These are phyloP conservation scores for Blastobotrys muscicola DNA, from an alignment of 805 yeast genomes.

Conservation along the genomic window DNA sequence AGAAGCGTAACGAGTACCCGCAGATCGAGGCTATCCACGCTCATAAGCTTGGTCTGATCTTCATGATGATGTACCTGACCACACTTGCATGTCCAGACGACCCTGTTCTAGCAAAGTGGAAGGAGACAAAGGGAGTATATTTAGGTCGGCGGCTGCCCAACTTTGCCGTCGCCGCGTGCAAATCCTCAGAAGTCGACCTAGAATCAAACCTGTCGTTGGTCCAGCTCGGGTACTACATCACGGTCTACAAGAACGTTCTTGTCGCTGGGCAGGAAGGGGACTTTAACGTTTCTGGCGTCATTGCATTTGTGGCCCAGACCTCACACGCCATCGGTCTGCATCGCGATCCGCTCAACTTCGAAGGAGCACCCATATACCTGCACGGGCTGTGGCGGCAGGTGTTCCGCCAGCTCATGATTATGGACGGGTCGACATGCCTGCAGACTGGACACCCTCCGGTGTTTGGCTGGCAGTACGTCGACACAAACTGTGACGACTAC, in stretches of 20 bases:
- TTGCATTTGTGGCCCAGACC: conserved; percentile 14
- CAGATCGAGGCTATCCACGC: conserved; percentile 7
- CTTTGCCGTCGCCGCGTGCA: conserved; percentile 7
- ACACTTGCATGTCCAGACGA: conserved; percentile 3
- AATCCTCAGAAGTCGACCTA: conserved; percentile 5
- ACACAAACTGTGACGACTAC: too few relatives aligned
- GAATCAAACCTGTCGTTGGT: conserved; percentile 15
- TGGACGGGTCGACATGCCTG: conserved; percentile 18
- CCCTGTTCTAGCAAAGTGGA: neutral
- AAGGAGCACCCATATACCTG: neutral
- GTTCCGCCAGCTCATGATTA: conserved; percentile 19
- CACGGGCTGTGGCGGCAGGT: conserved; percentile 16
- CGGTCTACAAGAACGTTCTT: conserved; percentile 7
- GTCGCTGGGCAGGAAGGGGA: neutral
- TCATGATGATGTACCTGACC: conserved; percentile 11
- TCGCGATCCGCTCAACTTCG: conserved; percentile 18
- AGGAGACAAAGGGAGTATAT: conserved; percentile 2
- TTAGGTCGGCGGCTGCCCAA: conserved; percentile 9
- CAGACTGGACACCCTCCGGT: conserved; percentile 13
- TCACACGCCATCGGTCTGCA: conserved; percentile 22
- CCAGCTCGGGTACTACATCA: conserved; percentile 16
- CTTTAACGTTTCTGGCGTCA: neutral
- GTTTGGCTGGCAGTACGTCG: conserved; percentile 8
- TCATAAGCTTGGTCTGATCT: conserved; percentile 12
- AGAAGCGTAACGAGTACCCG: conserved; percentile 1